Percentiles rank a stretch among this genome's conserved stretches.
Evolutionary conservation across 257 asterid species (phyloP).

Genomic region (Capsicum pubescens): DNA sequence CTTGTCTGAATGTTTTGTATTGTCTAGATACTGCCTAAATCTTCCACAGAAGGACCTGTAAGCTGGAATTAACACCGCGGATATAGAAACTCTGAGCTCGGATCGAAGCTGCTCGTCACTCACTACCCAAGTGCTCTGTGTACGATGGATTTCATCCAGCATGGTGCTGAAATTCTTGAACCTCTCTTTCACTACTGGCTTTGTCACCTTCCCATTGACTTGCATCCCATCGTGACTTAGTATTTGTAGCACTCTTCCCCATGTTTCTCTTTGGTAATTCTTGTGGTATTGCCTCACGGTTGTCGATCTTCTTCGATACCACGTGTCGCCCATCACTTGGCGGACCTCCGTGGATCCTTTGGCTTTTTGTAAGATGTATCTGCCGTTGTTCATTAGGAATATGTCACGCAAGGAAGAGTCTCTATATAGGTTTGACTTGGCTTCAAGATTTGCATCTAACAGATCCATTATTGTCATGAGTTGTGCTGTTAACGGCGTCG

Average conservation of each 20-base stretch:
- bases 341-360: constrained; percentile 68
- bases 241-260: constrained; percentile 66
- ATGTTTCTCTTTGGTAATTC: constrained; percentile 82
- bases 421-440: constrained; percentile 60
- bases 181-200: constrained; percentile 65
- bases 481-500: constrained; percentile 56
- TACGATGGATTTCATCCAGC: constrained; percentile 69
- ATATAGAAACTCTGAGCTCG: constrained; percentile 77
- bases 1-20: constrained; percentile 63
- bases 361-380: constrained; percentile 78
- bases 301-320: constrained; percentile 84
- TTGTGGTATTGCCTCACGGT: constrained; percentile 78
- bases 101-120: constrained; percentile 92
- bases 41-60: constrained; percentile 81
- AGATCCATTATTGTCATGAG: constrained; percentile 66
- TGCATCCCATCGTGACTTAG: constrained; percentile 68
- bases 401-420: constrained; percentile 65
- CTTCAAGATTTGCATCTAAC: constrained; percentile 58
- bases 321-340: constrained; percentile 73
- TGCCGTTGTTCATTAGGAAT: constrained; percentile 86
- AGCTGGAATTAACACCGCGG: constrained; percentile 80
- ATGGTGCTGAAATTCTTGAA: constrained; percentile 63
- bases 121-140: constrained; percentile 81
- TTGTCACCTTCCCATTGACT: constrained; percentile 57
- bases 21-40: constrained; percentile 66